Conservation (phyloP, 768 basidiomycete species). For the Rhodotorula toruloides region DNA sequence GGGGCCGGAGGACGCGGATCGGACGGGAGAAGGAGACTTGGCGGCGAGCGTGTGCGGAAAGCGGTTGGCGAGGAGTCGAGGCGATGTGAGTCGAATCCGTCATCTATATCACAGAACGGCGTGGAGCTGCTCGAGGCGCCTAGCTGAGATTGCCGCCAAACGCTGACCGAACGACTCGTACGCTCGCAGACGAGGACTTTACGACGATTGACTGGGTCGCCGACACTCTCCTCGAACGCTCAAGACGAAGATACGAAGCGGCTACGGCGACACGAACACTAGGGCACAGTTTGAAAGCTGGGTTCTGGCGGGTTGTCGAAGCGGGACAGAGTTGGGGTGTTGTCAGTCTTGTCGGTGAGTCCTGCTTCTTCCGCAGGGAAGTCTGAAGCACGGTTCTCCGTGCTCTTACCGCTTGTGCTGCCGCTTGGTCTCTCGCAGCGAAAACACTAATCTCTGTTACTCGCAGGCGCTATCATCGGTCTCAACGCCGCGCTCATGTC, state of each 20-base stretch:
- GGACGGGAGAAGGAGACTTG: background rate
- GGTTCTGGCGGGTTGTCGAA: constrained; percentile 58
- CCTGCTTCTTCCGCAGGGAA: background rate
- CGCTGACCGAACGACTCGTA: background rate
- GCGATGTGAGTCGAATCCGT: constrained; percentile 17
- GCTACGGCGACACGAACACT: constrained; percentile 39
- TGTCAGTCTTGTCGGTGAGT: constrained; percentile 79
- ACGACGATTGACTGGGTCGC: constrained; percentile 78
- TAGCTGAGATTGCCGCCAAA: no score
- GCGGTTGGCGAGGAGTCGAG: constrained; percentile 16
- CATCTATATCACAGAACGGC: background rate
- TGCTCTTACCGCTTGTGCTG: background rate
- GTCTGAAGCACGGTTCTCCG: background rate
- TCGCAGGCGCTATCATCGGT: constrained; percentile 80
- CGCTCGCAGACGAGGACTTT: constrained; percentile 33
- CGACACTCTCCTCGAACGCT: constrained; percentile 83
- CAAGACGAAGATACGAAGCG: constrained; percentile 62
- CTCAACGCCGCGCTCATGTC: constrained; percentile 91
- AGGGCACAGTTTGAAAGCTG: constrained; percentile 56
- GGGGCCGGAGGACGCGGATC: background rate
- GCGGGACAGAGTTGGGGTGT: constrained; percentile 89
- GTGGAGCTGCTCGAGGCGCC: background rate
- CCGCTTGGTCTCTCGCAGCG: background rate
- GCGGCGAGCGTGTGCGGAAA: background rate
- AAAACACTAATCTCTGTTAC: constrained; percentile 86